Evolutionary conservation across 202 grass and related monocot species (phyloP).

Genomic region (Digitaria exilis): DNA sequence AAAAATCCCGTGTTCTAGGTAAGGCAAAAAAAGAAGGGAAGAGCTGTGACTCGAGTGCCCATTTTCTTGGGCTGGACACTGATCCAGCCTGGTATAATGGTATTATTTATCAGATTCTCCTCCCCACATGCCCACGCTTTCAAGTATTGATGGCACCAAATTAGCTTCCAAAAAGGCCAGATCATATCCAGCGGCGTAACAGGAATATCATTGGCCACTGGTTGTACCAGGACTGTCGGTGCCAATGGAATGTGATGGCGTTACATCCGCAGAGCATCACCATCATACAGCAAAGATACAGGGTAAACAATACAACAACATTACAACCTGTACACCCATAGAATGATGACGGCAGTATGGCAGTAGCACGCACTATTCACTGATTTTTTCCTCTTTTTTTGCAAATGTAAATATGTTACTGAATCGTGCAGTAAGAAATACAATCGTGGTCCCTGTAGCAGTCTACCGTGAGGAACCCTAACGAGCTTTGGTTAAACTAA

Average conservation of each 20-base stretch:
- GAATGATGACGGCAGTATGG: not conserved
- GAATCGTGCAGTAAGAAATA: not conserved
- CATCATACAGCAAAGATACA: slow-evolving; percentile 26
- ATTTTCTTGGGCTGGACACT: slow-evolving; percentile 14
- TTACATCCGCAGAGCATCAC: slow-evolving; percentile 24
- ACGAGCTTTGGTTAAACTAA: slow-evolving; percentile 54
- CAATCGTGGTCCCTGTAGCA: not conserved
- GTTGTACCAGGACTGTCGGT: slow-evolving; percentile 44
- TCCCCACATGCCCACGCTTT: slow-evolving; percentile 32
- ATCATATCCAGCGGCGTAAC: slow-evolving; percentile 28
- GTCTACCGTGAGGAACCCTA: not conserved
- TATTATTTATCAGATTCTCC: slow-evolving; percentile 33
- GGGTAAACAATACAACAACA: slow-evolving; percentile 25
- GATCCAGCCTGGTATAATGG: slow-evolving; percentile 41
- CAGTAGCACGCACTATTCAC: too few relatives aligned
- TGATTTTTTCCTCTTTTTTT: not conserved
- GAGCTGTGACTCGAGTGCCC: not conserved
- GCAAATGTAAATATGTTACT: not conserved
- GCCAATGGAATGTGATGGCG: slow-evolving; percentile 12
- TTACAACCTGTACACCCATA: slow-evolving; percentile 15
- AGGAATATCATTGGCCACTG: slow-evolving; percentile 3
- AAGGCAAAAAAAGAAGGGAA: not conserved
- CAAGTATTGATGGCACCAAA: slow-evolving; percentile 1
- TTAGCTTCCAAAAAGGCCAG: slow-evolving; percentile 40
- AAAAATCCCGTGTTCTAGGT: too few relatives aligned